A percentile compares a stretch with the other conserved stretches of the same genome.
These are phyloP conservation scores for Salinomyces thailandicus DNA, from an alignment of 2,329 filamentous ascomycete genomes.

Conservation along the genomic window DNA sequence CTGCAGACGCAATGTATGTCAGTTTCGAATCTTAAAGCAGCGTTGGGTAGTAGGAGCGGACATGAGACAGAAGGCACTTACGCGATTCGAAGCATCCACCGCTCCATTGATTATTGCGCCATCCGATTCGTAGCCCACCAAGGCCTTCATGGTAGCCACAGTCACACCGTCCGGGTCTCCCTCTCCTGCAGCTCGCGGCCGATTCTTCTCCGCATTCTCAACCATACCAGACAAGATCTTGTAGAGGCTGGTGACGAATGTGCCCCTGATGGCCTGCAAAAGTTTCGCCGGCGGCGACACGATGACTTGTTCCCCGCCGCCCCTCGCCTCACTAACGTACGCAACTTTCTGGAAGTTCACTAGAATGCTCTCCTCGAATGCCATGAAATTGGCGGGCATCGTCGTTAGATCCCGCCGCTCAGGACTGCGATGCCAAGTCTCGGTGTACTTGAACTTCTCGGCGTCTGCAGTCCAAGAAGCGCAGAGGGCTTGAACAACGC, in stretches of 20 bases:
- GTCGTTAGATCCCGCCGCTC: conserved; percentile 80
- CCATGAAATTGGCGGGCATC: conserved; percentile 77
- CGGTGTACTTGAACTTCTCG: conserved; percentile 81
- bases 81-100: conserved; percentile 44
- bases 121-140: conserved; percentile 36
- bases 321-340: conserved; percentile 79
- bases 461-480: conserved; percentile 89
- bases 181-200: conserved; percentile 47
- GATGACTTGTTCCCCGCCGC: conserved; percentile 58
- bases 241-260: conserved; percentile 90
- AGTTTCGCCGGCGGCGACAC: conserved; percentile 77
- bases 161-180: conserved; percentile 43
- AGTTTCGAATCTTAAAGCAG: neutral
- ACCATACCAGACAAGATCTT: conserved; percentile 93
- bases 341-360: conserved; percentile 88
- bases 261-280: conserved; percentile 77
- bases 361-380: conserved; percentile 74
- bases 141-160: conserved; percentile 40
- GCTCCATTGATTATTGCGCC: conserved; percentile 30
- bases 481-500: conserved; percentile 75
- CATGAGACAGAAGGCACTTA: conserved; percentile 33
- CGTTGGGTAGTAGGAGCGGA: neutral
- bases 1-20: conserved; percentile 9
- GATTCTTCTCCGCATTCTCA: conserved; percentile 77
- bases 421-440: conserved; percentile 80